Conservation (phyloP, 2,329 filamentous ascomycete species). For the Paradendryphiella salina region DNA sequence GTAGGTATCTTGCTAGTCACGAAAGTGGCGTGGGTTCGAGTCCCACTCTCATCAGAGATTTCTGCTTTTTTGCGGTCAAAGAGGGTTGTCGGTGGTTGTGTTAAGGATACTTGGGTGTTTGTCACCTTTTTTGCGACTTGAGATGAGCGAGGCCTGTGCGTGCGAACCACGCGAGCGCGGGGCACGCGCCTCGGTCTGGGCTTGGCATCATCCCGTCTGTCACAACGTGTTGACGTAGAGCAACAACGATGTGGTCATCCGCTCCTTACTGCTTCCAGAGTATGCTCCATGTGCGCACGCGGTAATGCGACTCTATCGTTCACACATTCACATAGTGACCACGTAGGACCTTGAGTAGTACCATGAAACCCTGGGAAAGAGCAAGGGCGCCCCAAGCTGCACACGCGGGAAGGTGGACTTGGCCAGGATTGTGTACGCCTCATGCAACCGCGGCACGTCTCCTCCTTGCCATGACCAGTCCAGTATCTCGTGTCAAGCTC, state of each 20-base stretch:
- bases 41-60: slow-evolving; percentile 49
- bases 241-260: not conserved
- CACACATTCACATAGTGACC: too few relatives aligned
- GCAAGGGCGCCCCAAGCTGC: slow-evolving; percentile 1
- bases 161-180: not conserved
- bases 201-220: not conserved
- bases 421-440: slow-evolving; percentile 20
- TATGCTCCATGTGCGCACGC: too few relatives aligned
- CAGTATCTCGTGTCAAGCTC: slow-evolving; percentile 2
- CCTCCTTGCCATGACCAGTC: slow-evolving; percentile 13
- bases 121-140: not conserved
- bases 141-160: not conserved
- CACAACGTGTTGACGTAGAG: not conserved
- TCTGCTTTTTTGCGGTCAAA: too few relatives aligned
- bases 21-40: slow-evolving; percentile 49
- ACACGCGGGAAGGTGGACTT: slow-evolving; percentile 16
- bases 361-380: not conserved
- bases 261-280: not conserved
- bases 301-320: not conserved
- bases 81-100: not conserved
- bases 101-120: not conserved
- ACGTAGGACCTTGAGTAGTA: not conserved
- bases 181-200: slow-evolving; percentile 1
- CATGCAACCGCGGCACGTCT: slow-evolving; percentile 18
- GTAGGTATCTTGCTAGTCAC: slow-evolving; percentile 40